Evolutionary conservation across 2,329 filamentous ascomycete species (phyloP), one percentile per base, ranked within the genome.

Genomic region (Stemphylium beticola): DNA sequence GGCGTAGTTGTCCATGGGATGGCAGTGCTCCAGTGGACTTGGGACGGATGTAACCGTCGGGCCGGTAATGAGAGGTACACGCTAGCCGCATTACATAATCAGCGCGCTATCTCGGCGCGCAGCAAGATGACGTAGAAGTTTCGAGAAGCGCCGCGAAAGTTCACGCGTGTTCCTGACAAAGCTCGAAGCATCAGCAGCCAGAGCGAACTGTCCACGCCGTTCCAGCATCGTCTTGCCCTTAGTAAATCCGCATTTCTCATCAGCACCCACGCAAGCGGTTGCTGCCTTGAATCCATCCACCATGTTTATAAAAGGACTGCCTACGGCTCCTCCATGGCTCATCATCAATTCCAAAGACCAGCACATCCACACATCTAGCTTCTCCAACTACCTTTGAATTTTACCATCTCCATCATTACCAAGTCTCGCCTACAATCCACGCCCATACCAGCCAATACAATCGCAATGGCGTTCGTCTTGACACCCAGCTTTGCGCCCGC

Each of bases 391-490:
- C 54, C 17, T 57, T 60, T 59, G 37, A 63, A 49, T 57, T 56
- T 60, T 56, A n/a, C 42, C 34, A 17, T 55, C 32, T 59, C 40
- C 44, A 53, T 7, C 10, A 64, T 49, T 49, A 15, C 48, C 4
- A 46, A 42, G 34, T 58, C 46, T 26, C 11, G 52, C 17, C 39
- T 41, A 38, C 33, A 39, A 53, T n/a, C 6, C 20, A 39, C 17
- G 33, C 11, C 44, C 41, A 29, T 51, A 17, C 17, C 31, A 43
- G 53, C 44, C 34, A 49, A 56, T 38, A 41, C 9, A 22, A 11
- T 42, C 60, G 43, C 54, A 68, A 74, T 74, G 71, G 71, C 71
- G 15, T 74, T 70, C 51, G 57, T 74, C 55, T 61, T 75, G 24
- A 70, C 67, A 14, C 71, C 71, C 9, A 67, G 63, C 11, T 69